Percentiles rank a stretch among this genome's conserved stretches.
Evolutionary conservation across 306 rosid genomes (phyloP).

Genomic region (Sophora flavescens): DNA sequence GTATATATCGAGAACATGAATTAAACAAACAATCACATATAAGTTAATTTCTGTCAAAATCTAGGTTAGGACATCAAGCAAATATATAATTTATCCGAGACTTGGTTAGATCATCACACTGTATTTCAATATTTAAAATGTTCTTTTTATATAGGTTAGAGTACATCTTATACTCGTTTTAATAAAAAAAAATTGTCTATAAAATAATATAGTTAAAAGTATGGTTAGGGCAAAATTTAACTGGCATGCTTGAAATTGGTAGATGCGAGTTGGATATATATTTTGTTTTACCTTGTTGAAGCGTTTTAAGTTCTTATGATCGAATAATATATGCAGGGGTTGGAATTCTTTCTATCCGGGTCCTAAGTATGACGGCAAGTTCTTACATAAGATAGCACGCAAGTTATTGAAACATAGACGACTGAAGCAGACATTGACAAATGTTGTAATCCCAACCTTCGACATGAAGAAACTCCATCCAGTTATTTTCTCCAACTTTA

Average conservation of each 20-base stretch:
- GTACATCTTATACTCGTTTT: no score
- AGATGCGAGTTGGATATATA: neutral
- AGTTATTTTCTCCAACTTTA: conserved; percentile 43
- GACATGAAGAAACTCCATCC: conserved; percentile 37
- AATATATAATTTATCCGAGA: neutral
- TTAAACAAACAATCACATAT: neutral
- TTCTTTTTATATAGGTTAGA: neutral
- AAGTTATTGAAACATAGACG: conserved; percentile 13
- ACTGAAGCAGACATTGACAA: conserved; percentile 35
- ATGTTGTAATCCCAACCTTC: conserved; percentile 50
- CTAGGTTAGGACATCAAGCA: neutral
- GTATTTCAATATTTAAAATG: neutral
- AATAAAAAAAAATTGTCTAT: no score
- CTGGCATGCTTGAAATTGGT: neutral
- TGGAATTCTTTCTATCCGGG: neutral
- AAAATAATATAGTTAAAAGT: neutral
- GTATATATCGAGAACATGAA: conserved; percentile 6
- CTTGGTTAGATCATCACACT: neutral
- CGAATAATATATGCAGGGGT: conserved; percentile 7
- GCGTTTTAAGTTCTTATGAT: neutral
- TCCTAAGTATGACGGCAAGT: conserved; percentile 44
- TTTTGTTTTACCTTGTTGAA: neutral
- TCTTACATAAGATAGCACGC: conserved; percentile 16
- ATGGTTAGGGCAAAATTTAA: neutral
- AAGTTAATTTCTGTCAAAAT: neutral